Evolutionary conservation across 2,329 filamentous ascomycete species (phyloP).

Genomic region (Penicillium sp.): DNA sequence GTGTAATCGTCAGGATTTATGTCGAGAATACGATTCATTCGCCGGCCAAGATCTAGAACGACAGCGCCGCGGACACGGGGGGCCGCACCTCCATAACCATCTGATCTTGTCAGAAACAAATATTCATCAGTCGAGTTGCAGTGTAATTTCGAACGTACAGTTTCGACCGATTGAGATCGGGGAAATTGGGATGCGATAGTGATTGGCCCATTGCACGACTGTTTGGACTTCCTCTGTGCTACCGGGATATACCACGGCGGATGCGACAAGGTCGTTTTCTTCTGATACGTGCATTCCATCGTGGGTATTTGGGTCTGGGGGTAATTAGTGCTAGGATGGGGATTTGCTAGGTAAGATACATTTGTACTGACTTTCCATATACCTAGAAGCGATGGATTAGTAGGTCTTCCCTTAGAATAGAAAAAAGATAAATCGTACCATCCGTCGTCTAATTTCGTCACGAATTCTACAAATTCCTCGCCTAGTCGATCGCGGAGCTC

Average conservation of each 20-base stretch:
- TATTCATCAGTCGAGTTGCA: too few relatives aligned
- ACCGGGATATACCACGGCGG: conserved; percentile 13
- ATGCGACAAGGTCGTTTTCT: conserved; percentile 13
- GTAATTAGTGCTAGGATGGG: neutral
- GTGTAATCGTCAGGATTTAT: conserved; percentile 14
- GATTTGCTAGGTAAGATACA: too few relatives aligned
- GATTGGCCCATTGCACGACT: conserved; percentile 8
- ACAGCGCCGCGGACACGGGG: conserved; percentile 12
- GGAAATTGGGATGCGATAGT: conserved; percentile 7
- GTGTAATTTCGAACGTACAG: neutral
- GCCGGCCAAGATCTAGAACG: conserved; percentile 13
- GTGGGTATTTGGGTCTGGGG: conserved; percentile 13
- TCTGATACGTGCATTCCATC: conserved; percentile 14
- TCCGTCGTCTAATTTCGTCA: conserved; percentile 10
- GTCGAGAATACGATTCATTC: conserved; percentile 13
- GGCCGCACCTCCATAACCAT: conserved; percentile 17
- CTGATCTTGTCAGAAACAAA: conserved; percentile 2
- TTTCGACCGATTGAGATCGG: conserved; percentile 17
- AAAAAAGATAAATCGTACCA: neutral
- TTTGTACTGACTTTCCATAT: conserved; percentile 10
- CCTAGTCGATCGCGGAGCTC: conserved; percentile 4
- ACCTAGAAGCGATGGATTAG: neutral
- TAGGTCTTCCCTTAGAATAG: neutral
- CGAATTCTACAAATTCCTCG: conserved; percentile 9
- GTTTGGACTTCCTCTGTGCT: conserved; percentile 10